Conservation (phyloP, 345 rosid species). For the Populus euphratica region DNA sequence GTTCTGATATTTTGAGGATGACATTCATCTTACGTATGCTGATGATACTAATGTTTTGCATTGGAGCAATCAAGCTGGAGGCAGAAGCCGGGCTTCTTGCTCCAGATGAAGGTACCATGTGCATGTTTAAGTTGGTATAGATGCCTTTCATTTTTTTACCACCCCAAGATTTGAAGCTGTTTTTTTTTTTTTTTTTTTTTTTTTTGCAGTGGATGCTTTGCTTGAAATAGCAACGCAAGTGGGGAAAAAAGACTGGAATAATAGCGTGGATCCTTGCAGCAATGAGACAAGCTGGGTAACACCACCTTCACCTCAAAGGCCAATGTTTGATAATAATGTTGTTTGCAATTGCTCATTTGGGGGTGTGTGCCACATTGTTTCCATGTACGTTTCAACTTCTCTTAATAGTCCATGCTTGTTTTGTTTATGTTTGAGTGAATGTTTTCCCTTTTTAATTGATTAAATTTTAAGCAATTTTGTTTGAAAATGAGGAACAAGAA, state of each 20-base stretch:
- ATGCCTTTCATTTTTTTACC: too few species aligned
- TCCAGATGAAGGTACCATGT: not conserved
- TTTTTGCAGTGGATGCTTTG: not conserved
- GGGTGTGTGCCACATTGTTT: slow-evolving; percentile 3
- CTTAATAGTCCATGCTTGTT: not conserved
- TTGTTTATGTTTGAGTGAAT: too few species aligned
- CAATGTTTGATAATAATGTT: not conserved
- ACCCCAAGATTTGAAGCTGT: not conserved
- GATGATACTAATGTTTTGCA: not conserved
- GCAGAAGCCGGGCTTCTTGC: not conserved
- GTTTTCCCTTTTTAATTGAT: too few species aligned
- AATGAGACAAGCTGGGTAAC: slow-evolving; percentile 8
- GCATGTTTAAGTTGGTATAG: not conserved
- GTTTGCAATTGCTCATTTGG: slow-evolving; percentile 5
- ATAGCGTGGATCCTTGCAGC: slow-evolving; percentile 4
- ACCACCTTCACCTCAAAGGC: not conserved
- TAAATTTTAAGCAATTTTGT: not conserved
- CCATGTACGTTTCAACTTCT: not conserved
- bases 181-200: not conserved
- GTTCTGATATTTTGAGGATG: not conserved
- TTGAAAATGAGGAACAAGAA: too few species aligned
- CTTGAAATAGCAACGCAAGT: slow-evolving; percentile 7
- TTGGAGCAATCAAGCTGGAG: not conserved
- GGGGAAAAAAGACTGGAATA: slow-evolving; percentile 10
- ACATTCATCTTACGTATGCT: not conserved